A percentile compares a stretch with the other conserved stretches of the same genome.
Evolutionary conservation across 2,329 filamentous ascomycete genomes (phyloP).

Genomic region (Albophoma yamanashiensis): DNA sequence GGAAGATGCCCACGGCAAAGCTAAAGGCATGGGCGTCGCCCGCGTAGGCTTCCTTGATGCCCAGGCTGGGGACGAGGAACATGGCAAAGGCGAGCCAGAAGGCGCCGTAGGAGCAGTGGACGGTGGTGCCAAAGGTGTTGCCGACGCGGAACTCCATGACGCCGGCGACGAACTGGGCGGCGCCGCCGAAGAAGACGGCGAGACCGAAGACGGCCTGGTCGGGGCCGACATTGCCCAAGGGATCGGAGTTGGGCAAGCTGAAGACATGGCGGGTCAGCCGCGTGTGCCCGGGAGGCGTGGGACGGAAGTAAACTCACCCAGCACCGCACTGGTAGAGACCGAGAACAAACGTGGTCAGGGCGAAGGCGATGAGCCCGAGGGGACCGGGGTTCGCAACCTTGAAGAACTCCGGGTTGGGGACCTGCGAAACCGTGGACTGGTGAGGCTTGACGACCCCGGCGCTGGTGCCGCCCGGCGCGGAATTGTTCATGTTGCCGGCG

Average conservation of each 20-base stretch:
- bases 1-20: constrained; percentile 43
- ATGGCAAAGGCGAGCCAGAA: constrained; percentile 53
- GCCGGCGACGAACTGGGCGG: constrained; percentile 57
- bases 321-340: constrained; percentile 33
- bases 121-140: constrained; percentile 53
- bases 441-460: constrained; percentile 12
- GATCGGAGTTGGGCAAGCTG: constrained; percentile 22
- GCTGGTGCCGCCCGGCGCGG: not conserved
- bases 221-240: constrained; percentile 20
- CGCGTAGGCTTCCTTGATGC: constrained; percentile 34
- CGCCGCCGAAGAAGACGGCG: constrained; percentile 45
- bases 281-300: not conserved
- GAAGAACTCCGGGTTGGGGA: constrained; percentile 20
- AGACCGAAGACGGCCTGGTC: constrained; percentile 25
- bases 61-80: constrained; percentile 40
- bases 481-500: not conserved
- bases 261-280: not conserved
- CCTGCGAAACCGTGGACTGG: constrained; percentile 24
- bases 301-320: constrained; percentile 30
- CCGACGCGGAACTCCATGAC: constrained; percentile 44
- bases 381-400: constrained; percentile 50
- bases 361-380: constrained; percentile 51
- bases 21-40: constrained; percentile 28
- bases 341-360: constrained; percentile 53
- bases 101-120: constrained; percentile 49